phyloP scores from a whole-genome alignment of 2,329 filamentous ascomycete species.

The Hypoxylon sp. region DNA sequence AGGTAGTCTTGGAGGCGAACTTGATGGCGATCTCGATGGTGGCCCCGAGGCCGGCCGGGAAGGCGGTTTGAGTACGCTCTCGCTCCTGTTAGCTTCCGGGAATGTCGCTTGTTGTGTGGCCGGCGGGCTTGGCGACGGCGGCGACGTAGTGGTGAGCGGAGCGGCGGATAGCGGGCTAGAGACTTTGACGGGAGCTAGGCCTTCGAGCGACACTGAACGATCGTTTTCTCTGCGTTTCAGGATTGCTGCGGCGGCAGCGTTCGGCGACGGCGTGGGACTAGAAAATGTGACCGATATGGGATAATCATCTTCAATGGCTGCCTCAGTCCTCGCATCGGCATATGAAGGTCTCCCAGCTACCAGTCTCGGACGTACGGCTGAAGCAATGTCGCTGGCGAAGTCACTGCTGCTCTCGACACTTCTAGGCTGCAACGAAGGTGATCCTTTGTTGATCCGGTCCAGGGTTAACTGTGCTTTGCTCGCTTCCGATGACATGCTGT shows the following conservation, averaged over 20 bases:
- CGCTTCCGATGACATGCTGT: constrained; percentile 49
- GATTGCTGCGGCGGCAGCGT: constrained; percentile 52
- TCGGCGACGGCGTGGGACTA: constrained; percentile 51
- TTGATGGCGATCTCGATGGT: constrained; percentile 27
- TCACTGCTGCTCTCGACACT: constrained; percentile 19
- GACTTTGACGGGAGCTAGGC: constrained; percentile 48
- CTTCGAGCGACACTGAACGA: constrained; percentile 45
- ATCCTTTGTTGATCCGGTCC: constrained; percentile 56
- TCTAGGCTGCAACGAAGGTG: constrained; percentile 50
- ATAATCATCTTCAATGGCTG: constrained; percentile 46
- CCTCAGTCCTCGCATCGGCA: constrained; percentile 50
- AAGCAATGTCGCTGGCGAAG: constrained; percentile 43
- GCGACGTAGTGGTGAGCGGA: constrained; percentile 36
- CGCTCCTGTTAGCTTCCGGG: constrained; percentile 12
- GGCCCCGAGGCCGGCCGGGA: constrained; percentile 34
- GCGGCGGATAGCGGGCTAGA: constrained; percentile 47
- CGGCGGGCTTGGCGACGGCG: constrained; percentile 27
- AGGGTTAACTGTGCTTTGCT: constrained; percentile 60
- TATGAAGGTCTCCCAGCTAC: constrained; percentile 53
- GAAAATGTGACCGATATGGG: constrained; percentile 51
- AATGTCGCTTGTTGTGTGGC: constrained; percentile 17
- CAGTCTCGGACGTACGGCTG: constrained; percentile 48
- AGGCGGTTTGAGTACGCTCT: constrained; percentile 24
- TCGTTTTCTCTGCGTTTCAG: constrained; percentile 50
- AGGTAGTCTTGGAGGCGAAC: constrained; percentile 24